Evolutionary conservation across 345 rosid species (phyloP).

Genomic region (Clausena lansium): DNA sequence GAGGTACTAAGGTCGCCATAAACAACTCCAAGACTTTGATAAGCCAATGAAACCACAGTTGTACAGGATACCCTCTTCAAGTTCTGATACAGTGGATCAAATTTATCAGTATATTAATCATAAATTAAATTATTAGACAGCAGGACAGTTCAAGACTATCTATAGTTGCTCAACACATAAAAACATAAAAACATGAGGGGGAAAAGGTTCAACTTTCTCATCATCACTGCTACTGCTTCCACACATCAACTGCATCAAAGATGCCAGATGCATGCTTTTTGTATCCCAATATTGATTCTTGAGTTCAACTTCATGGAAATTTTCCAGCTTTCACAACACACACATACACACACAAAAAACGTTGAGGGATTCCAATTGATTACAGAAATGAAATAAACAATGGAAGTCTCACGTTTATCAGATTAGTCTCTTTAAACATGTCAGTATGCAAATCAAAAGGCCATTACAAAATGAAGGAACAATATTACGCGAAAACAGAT

Average conservation of each 20-base stretch:
- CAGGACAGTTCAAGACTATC: neutral
- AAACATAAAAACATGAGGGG: neutral
- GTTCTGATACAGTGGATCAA: constrained; percentile 42
- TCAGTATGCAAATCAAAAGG: neutral
- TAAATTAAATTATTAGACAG: neutral
- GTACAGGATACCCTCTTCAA: constrained; percentile 52
- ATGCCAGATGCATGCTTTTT: neutral
- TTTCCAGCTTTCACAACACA: neutral
- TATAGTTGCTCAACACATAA: neutral
- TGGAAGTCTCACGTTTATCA: neutral
- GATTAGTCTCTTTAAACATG: too few relatives aligned
- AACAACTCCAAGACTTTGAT: constrained; percentile 89
- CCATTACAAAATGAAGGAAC: neutral
- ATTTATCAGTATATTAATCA: constrained; percentile 7
- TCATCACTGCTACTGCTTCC: neutral
- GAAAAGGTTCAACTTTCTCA: neutral
- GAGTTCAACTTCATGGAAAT: neutral
- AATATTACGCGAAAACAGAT: constrained; percentile 7
- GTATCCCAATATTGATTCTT: neutral
- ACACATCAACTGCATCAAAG: neutral
- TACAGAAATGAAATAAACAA: constrained; percentile 5
- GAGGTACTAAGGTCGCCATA: constrained; percentile 80
- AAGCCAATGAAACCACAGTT: constrained; percentile 66
- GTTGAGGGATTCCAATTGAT: neutral
- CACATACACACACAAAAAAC: neutral